Evolutionary conservation across 306 rosid genomes (phyloP), one percentile per base, ranked within the genome.

Genomic region (Glycyrrhiza uralensis): DNA sequence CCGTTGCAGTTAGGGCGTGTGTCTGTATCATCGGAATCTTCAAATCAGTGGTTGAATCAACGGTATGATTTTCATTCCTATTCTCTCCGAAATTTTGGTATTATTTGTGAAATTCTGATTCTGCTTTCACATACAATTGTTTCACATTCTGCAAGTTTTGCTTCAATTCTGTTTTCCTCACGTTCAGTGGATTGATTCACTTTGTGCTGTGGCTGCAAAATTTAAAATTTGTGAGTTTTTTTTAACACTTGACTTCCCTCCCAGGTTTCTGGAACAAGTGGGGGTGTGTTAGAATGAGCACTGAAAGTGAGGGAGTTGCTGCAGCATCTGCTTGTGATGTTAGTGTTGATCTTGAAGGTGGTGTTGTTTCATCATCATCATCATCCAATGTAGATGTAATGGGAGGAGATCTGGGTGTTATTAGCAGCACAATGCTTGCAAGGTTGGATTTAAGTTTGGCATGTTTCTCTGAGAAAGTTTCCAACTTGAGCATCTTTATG

Each of bases 391-490:
- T 77, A 9, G 81, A 47, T 67, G 70, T 55, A 24, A 58, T 17
- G 28, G 83, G 84, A 57, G 83, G 84, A 57, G 93, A 81, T 26
- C 64, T 68, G 60, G 69, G 76, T 50, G 76, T 73, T 66, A 76
- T 36, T 33, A 35, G 63, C 52, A 68, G 62, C 1, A 85, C 74
- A 69, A 63, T 76, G 49, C 19, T 87, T 42, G 61, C 86, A 5
- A 62, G 73, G 75, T 54, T 89, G 64, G 85, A 87, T 57, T 66
- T 78, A 12, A 80, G 79, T 78, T 33, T 92, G 39, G 97, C 90
- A 4, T 70, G 83, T 47, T 82, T 69, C 67, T 81, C 85, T 4
- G 96, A 92, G 78, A 92, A 87, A 65, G 49, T 89, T 20, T 81
- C 78, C 49, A 89, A 89, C 78, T 73, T 89, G 70, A 80, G 57